Conservation (phyloP, 768 basidiomycete species). For the Mrakia gelida region DNA sequence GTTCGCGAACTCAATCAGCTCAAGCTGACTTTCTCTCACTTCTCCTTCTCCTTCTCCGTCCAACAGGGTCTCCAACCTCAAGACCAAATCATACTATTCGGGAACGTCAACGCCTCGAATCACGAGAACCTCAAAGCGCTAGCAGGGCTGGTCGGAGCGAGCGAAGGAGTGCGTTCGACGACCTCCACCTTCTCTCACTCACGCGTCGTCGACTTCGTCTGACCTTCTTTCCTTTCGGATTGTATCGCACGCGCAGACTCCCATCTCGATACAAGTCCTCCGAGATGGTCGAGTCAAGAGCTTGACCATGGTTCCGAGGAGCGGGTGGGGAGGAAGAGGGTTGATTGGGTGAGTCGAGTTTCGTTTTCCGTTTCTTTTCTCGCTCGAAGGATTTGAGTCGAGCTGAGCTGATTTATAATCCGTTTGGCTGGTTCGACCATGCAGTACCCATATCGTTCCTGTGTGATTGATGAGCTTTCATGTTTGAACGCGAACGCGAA, state of each 20-base stretch:
- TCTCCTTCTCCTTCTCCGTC: background rate
- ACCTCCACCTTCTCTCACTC: background rate
- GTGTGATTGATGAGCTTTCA: background rate
- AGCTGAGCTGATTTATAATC: background rate
- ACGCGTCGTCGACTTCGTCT: too few relatives aligned
- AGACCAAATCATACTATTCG: conserved; percentile 22
- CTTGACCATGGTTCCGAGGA: conserved; percentile 13
- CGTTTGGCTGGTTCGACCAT: too few relatives aligned
- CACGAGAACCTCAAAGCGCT: conserved; percentile 26
- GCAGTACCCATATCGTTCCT: conserved; percentile 25
- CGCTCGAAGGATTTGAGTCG: too few relatives aligned
- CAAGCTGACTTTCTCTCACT: background rate
- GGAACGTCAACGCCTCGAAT: background rate
- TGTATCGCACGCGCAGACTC: background rate
- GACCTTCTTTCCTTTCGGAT: too few relatives aligned
- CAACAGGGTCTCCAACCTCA: conserved; percentile 16
- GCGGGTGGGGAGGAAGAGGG: conserved; percentile 31
- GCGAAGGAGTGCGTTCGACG: conserved; percentile 13
- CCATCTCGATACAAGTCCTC: conserved; percentile 14
- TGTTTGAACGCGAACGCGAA: too few relatives aligned
- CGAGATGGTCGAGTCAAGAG: background rate
- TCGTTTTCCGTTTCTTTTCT: background rate
- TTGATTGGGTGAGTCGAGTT: conserved; percentile 25
- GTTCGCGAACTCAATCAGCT: background rate
- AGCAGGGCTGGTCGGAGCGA: conserved; percentile 14